These are phyloP conservation scores for Peniophora sp. DNA, from an alignment of 1,284 basidiomycete genomes.

Conservation along the genomic window DNA sequence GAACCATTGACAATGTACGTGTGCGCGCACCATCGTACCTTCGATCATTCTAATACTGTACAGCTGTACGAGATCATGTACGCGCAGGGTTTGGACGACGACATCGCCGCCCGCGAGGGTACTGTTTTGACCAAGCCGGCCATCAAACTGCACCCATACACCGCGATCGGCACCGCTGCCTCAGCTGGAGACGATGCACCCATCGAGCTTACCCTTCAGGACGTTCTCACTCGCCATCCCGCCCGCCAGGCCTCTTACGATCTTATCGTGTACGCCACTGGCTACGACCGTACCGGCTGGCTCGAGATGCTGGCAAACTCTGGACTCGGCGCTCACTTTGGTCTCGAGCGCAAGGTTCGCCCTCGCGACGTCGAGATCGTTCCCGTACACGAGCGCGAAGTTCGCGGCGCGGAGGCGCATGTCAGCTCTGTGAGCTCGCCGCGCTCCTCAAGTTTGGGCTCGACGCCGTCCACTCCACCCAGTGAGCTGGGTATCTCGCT, in stretches of 20 bases:
- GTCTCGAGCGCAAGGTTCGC: slow-evolving; percentile 19
- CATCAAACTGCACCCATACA: slow-evolving; percentile 32
- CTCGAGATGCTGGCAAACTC: slow-evolving; percentile 35
- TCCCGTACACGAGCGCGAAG: slow-evolving; percentile 4
- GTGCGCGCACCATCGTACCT: neutral
- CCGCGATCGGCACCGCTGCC: slow-evolving; percentile 28
- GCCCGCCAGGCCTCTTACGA: slow-evolving; percentile 34
- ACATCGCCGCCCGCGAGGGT: slow-evolving; percentile 22
- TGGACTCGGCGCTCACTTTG: slow-evolving; percentile 35
- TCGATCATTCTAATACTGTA: neutral
- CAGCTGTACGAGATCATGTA: slow-evolving; percentile 50
- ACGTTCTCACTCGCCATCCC: slow-evolving; percentile 23
- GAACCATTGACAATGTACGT: slow-evolving; percentile 34
- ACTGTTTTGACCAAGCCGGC: slow-evolving; percentile 16
- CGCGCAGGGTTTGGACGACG: slow-evolving; percentile 42
- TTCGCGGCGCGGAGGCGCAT: slow-evolving; percentile 11
- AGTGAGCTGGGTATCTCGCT: slow-evolving; percentile 13
- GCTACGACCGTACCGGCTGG: slow-evolving; percentile 48
- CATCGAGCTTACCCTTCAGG: slow-evolving; percentile 30
- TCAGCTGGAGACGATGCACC: slow-evolving; percentile 7
- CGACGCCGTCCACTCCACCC: slow-evolving; percentile 21
- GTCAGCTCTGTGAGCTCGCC: neutral
- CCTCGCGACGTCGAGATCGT: slow-evolving; percentile 17
- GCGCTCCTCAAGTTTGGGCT: slow-evolving; percentile 3
- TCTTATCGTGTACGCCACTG: slow-evolving; percentile 48